Evolutionary conservation across 2,329 filamentous ascomycete species (phyloP), one percentile per base, ranked within the genome.

Genomic region (Claviceps spartinae): DNA sequence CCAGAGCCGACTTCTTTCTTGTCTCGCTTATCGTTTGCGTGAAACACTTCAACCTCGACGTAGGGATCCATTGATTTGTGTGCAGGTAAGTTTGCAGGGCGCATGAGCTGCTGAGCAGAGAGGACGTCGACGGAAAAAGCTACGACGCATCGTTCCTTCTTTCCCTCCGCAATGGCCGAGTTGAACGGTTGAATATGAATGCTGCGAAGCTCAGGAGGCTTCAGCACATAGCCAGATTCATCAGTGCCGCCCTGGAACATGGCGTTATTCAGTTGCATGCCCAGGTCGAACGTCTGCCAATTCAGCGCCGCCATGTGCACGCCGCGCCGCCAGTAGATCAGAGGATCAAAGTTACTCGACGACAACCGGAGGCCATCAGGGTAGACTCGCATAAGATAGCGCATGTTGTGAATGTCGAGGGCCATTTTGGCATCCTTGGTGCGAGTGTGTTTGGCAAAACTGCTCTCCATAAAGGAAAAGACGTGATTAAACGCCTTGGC

Each of bases 271-370:
- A 97, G 78, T 64, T 97, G 91, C 79, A 96, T 93, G 46, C 90
- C 88, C 18, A 94, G 76, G 63, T 97, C 93, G 62, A 94, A 96
- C 0, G 90, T 97, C 69, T 98, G 93, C 91, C 93, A 97, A 69
- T 98, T 98, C 56, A 97, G 75, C 0, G 93, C 93, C 14, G 86
- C 89, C 91, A 98, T 97, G 69, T 98, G 93, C 18, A 96, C 93
- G 36, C 93, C 93, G 44, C 88, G 83, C 49, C 91, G 83, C 93
- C 93, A 98, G 65, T 93, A 95, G 56, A 85, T 83, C 57, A 95
- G 78, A 1, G 93, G 93, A 61, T 96, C 89, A 62, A 96, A 97
- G 69, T 98, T 98, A 60, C 85, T 88, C 0, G 93, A 97, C 37
- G 81, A 82, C 52, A 97, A 75, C 30, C 93, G 85, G 59, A 81